These are phyloP conservation scores for Acanthamoeba triangularis DNA, from an alignment of 208 protist species.

Conservation along the genomic window DNA sequence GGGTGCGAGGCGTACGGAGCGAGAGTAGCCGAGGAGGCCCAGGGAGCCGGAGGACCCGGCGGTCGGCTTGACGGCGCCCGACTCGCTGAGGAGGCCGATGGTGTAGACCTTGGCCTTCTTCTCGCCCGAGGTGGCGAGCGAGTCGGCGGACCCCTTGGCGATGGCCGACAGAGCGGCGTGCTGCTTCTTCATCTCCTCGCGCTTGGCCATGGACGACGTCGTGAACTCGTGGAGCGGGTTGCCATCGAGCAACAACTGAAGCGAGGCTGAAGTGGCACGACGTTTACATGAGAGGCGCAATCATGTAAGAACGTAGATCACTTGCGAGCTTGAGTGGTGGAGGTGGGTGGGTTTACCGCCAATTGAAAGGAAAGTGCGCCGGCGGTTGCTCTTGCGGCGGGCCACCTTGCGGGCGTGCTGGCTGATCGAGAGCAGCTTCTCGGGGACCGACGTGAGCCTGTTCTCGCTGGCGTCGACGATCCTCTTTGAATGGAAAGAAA, in stretches of 20 bases:
- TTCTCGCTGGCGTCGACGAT: slow-evolving; percentile 53
- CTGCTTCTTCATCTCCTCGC: slow-evolving; percentile 32
- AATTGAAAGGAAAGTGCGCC: slow-evolving; percentile 61
- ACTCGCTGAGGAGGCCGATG: background rate
- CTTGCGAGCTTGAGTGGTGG: background rate
- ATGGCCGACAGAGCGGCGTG: background rate
- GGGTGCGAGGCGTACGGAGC: background rate
- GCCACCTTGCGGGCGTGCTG: slow-evolving; percentile 58
- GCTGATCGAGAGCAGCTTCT: slow-evolving; percentile 60
- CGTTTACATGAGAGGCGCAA: background rate
- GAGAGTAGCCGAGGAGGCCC: slow-evolving; percentile 33
- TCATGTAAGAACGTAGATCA: too few species aligned
- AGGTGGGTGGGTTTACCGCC: background rate
- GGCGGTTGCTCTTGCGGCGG: slow-evolving; percentile 22
- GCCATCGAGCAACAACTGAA: slow-evolving; percentile 47
- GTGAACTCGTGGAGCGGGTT: slow-evolving; percentile 58
- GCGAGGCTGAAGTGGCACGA: slow-evolving; percentile 13
- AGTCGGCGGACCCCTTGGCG: background rate
- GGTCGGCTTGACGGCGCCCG: background rate
- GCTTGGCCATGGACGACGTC: slow-evolving; percentile 62
- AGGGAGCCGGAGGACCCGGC: background rate
- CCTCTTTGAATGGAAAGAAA: background rate
- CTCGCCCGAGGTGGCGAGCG: background rate
- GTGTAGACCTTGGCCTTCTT: slow-evolving; percentile 46
- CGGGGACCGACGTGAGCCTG: slow-evolving; percentile 48